These are phyloP conservation scores for Zymoseptoria brevis DNA, from an alignment of 2,329 filamentous ascomycete species.

Conservation along the genomic window DNA sequence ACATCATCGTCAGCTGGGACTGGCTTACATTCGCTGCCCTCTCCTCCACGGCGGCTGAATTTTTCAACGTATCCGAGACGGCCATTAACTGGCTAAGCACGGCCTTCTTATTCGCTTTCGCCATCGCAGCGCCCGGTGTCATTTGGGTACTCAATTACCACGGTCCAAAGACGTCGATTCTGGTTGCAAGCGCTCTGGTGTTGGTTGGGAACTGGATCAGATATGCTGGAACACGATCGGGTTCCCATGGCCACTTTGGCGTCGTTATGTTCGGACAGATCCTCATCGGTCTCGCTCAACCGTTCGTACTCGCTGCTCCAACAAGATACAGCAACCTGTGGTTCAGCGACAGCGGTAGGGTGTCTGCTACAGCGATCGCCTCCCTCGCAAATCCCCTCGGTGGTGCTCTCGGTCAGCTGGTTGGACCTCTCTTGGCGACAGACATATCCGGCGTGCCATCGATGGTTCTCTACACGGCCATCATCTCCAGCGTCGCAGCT, in stretches of 20 bases:
- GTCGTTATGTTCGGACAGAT: constrained; percentile 87
- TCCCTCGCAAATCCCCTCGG: constrained; percentile 86
- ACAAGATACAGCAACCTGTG: constrained; percentile 89
- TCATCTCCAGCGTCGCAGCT: constrained; percentile 50
- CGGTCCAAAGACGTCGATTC: constrained; percentile 70
- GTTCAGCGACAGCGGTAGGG: constrained; percentile 79
- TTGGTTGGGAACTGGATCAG: constrained; percentile 80
- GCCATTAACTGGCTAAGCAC: constrained; percentile 91
- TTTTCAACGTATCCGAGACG: constrained; percentile 66
- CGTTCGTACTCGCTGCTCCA: constrained; percentile 82
- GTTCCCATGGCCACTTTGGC: constrained; percentile 53
- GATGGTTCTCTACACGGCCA: constrained; percentile 57
- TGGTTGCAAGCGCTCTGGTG: constrained; percentile 63
- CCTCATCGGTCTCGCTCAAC: constrained; percentile 79
- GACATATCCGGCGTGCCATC: constrained; percentile 59
- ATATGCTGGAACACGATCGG: constrained; percentile 29
- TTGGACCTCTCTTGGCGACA: constrained; percentile 69
- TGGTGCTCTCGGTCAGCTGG: constrained; percentile 77
- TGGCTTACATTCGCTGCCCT: constrained; percentile 91
- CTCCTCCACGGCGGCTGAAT: constrained; percentile 62
- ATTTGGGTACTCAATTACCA: constrained; percentile 69
- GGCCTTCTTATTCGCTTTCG: constrained; percentile 77
- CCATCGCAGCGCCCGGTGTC: constrained; percentile 58
- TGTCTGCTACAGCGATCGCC: constrained; percentile 77
- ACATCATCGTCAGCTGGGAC: constrained; percentile 92